Percentiles rank a stretch among this genome's conserved stretches.
Conservation (phyloP, 345 rosid species). For the Laguncularia racemosa region DNA sequence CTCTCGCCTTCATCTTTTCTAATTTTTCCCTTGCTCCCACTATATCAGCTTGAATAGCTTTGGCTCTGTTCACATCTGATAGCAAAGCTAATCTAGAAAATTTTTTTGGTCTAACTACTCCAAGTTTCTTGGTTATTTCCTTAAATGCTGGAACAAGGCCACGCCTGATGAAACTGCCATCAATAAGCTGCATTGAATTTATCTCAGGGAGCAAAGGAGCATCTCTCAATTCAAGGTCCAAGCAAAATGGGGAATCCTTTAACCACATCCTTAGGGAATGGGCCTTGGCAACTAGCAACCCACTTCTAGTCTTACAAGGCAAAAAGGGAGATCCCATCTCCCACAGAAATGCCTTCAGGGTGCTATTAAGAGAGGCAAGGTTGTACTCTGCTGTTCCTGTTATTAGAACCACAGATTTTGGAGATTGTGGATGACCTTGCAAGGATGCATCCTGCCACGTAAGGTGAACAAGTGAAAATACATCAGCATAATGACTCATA, state of each 20-base stretch:
- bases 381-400: conserved; percentile 88
- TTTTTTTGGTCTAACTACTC: conserved; percentile 72
- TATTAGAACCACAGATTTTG: conserved; percentile 84
- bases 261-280: conserved; percentile 97
- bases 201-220: conserved; percentile 49
- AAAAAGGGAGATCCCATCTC: conserved; percentile 98
- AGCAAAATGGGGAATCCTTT: conserved; percentile 92
- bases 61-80: conserved; percentile 59
- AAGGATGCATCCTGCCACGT: conserved; percentile 77
- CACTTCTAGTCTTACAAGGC: conserved; percentile 74
- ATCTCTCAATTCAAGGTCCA: conserved; percentile 83
- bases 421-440: conserved; percentile 81
- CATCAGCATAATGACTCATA: neutral
- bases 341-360: conserved; percentile 87
- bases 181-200: conserved; percentile 75
- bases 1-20: conserved; percentile 45
- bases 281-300: conserved; percentile 83
- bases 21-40: conserved; percentile 53
- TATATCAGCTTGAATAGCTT: conserved; percentile 63
- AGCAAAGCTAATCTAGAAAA: conserved; percentile 79
- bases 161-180: conserved; percentile 73
- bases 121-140: conserved; percentile 76
- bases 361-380: conserved; percentile 67
- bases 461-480: neutral
- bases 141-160: conserved; percentile 89